phyloP scores from a whole-genome alignment of 495 filamentous ascomycete genomes.

The Podospora appendiculata region DNA sequence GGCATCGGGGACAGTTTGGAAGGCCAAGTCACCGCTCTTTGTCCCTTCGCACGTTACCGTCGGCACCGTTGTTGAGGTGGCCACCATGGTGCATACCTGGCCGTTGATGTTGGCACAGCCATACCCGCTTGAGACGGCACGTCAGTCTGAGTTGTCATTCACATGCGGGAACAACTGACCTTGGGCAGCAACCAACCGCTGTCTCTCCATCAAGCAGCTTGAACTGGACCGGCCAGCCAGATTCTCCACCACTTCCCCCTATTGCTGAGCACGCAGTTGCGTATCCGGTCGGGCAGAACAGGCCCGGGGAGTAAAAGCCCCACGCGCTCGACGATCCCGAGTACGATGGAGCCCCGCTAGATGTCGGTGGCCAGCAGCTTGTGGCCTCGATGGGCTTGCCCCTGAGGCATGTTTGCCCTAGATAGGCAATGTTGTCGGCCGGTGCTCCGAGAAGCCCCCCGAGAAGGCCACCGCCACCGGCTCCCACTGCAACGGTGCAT shows the following conservation, averaged over 20 bases:
- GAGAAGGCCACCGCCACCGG: slow-evolving; percentile 8
- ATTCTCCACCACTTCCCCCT: slow-evolving; percentile 14
- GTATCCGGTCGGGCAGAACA: slow-evolving; percentile 26
- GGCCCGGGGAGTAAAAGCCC: slow-evolving; percentile 27
- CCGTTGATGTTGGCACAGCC: slow-evolving; percentile 25
- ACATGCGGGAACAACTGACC: slow-evolving; percentile 9
- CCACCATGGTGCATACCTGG: slow-evolving; percentile 22
- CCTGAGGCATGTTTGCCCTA: slow-evolving; percentile 16
- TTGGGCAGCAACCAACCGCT: slow-evolving; percentile 28
- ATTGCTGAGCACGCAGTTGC: slow-evolving; percentile 27
- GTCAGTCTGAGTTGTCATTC: not conserved
- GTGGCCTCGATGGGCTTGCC: slow-evolving; percentile 15
- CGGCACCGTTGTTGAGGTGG: slow-evolving; percentile 17
- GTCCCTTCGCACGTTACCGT: slow-evolving; percentile 21
- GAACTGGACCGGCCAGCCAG: slow-evolving; percentile 25
- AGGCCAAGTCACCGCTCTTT: slow-evolving; percentile 8
- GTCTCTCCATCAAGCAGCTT: slow-evolving; percentile 22
- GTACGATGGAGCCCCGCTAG: slow-evolving; percentile 9
- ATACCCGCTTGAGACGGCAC: slow-evolving; percentile 14
- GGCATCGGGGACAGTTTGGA: slow-evolving; percentile 14
- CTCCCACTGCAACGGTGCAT: slow-evolving; percentile 22
- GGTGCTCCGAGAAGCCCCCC: slow-evolving; percentile 7
- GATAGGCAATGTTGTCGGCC: slow-evolving; percentile 8
- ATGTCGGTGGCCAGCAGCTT: slow-evolving; percentile 24
- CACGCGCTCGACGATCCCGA: slow-evolving; percentile 15